These are phyloP conservation scores for Apiospora rasikravindrae DNA, from an alignment of 2,329 filamentous ascomycete species.

Conservation along the genomic window DNA sequence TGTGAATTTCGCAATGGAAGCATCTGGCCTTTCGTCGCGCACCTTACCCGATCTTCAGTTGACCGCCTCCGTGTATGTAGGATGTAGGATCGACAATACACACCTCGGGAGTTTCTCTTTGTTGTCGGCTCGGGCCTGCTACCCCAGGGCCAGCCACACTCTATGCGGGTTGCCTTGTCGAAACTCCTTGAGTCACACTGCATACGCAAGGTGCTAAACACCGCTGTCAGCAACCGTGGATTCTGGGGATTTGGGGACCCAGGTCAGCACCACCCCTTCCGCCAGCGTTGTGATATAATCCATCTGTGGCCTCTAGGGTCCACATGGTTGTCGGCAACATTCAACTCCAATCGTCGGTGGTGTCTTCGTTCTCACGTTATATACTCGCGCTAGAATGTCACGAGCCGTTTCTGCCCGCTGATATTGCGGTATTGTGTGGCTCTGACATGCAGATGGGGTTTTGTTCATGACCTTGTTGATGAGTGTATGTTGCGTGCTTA, in stretches of 20 bases:
- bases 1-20: neutral
- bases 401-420: neutral
- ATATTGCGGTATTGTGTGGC: neutral
- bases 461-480: neutral
- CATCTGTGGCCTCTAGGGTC: neutral
- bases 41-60: neutral
- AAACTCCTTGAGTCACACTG: neutral
- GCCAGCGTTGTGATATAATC: no score
- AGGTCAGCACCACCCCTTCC: neutral
- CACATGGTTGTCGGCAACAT: neutral
- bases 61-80: neutral
- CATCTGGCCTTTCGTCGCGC: neutral
- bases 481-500: neutral
- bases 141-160: neutral
- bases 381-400: constrained; percentile 4
- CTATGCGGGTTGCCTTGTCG: neutral
- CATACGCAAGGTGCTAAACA: constrained; percentile 7
- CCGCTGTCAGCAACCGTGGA: neutral
- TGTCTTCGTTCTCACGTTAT: constrained; percentile 19
- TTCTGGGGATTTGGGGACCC: neutral
- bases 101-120: neutral
- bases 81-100: neutral
- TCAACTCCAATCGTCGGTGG: neutral
- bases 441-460: constrained; percentile 19
- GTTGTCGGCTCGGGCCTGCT: neutral